Conservation (phyloP, 139 green algal species). For the Pycnococcus provasolii region DNA sequence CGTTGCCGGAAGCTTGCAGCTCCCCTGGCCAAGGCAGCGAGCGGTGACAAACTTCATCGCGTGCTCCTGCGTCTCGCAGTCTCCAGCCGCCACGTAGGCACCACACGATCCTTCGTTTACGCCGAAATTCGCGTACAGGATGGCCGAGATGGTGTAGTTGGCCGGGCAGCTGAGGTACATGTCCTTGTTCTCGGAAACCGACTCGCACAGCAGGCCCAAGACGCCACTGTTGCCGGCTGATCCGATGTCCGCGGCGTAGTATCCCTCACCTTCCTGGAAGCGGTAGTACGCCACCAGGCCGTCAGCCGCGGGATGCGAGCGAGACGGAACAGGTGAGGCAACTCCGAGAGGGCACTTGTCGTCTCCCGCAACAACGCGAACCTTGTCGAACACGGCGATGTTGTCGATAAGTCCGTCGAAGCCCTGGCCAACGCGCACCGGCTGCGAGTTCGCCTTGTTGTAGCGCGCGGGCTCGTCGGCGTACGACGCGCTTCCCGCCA, state of each 20-base stretch:
- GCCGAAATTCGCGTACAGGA: slow-evolving; percentile 26
- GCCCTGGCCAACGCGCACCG: slow-evolving; percentile 25
- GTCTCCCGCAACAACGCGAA: not conserved
- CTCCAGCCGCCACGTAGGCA: slow-evolving; percentile 9
- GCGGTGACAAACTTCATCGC: slow-evolving; percentile 3
- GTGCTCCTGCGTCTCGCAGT: slow-evolving; percentile 8
- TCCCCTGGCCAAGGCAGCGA: slow-evolving; percentile 9
- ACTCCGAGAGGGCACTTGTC: slow-evolving; percentile 5
- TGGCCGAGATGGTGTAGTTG: slow-evolving; percentile 14
- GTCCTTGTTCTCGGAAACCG: slow-evolving; percentile 7
- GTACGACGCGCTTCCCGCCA: slow-evolving; percentile 1
- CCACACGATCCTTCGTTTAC: slow-evolving; percentile 17
- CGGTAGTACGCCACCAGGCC: slow-evolving; percentile 26
- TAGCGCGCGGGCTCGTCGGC: slow-evolving; percentile 13
- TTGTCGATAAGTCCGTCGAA: slow-evolving; percentile 26
- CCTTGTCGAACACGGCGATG: slow-evolving; percentile 8
- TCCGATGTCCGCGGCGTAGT: slow-evolving; percentile 14
- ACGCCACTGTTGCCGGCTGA: slow-evolving; percentile 19
- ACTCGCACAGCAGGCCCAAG: slow-evolving; percentile 24
- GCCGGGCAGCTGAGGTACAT: slow-evolving; percentile 15
- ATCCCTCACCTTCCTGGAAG: slow-evolving; percentile 24
- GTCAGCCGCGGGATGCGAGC: not conserved
- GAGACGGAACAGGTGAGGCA: not conserved
- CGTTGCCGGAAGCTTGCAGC: slow-evolving; percentile 4
- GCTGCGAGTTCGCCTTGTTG: slow-evolving; percentile 15